These are phyloP conservation scores for Candida ponderosae DNA, from an alignment of 805 yeast genomes.

Conservation along the genomic window DNA sequence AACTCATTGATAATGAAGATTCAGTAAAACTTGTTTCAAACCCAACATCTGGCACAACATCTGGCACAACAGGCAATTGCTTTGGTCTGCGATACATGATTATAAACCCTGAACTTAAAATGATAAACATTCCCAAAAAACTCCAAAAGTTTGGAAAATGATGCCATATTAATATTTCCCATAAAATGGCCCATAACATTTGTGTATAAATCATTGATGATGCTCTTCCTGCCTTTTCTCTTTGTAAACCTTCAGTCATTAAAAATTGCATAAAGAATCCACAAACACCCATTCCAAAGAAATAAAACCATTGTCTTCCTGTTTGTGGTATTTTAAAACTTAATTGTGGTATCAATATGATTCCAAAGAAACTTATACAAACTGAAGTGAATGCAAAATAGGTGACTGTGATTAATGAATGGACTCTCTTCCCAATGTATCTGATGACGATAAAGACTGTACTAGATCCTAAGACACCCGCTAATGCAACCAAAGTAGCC, in stretches of 20 bases:
- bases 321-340: conserved; percentile 54
- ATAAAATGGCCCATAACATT: conserved; percentile 67
- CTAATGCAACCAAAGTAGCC: conserved; percentile 56
- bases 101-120: conserved; percentile 54
- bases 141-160: conserved; percentile 68
- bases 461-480: conserved; percentile 66
- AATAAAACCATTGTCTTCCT: conserved; percentile 57
- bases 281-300: conserved; percentile 55
- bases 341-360: conserved; percentile 49
- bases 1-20: too few relatives aligned
- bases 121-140: conserved; percentile 59
- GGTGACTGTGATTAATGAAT: conserved; percentile 72
- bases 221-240: conserved; percentile 72
- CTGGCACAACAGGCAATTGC: conserved; percentile 1
- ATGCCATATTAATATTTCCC: conserved; percentile 68
- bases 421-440: conserved; percentile 69
- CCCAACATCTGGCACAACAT: too few relatives aligned
- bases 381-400: conserved; percentile 61
- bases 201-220: conserved; percentile 70
- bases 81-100: conserved; percentile 47
- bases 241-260: conserved; percentile 74
- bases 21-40: too few relatives aligned
- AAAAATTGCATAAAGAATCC: conserved; percentile 82
- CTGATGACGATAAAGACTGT: conserved; percentile 64
- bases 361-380: conserved; percentile 43